Base-by-base conservation (phyloP, 2,329 filamentous ascomycete species). In the Aspergillus viridinutans region DNA sequence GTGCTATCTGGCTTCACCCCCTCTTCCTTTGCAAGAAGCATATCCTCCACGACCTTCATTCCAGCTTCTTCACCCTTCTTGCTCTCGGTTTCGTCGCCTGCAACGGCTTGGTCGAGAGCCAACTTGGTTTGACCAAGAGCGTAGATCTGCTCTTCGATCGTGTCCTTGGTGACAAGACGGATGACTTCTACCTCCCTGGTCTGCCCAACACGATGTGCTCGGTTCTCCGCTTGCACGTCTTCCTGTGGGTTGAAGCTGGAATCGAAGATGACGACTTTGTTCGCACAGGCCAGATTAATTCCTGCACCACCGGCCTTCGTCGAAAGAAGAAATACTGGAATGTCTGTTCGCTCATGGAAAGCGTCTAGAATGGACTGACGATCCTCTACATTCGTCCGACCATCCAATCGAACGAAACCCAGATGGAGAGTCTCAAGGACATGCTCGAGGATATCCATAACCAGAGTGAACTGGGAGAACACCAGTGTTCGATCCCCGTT, bases 261-360 rank as follows among this genome's bases (percentile, higher is more conserved):
- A 74, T 99, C 94, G 72, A 97, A 97, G 68, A 99, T 94, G 74
- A 99, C 85, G 65, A 99, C 93, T 76, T 97, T 97, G 79, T 97
- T 97, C 4, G 94, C 94, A 38, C 89, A 90, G 7, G 93, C 94
- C 54, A 99, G 78, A 74, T 99, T 99, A 78, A 99, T 95, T 43
- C 94, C 94, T 0, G 93, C 94, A n/a, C 94, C 94, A 53, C 94
- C 94, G 0, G 93, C 92, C 58, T 92, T 93, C 0, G 94, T 99
- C 1, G 90, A 94, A 5, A 99, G 83, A 62, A 99, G 83, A 74
- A 99, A 99, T 0, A 95, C 92, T 0, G 92, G 88, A 53, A 97
- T 96, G 2, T 83, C 80, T 0, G 82, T 76, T 68, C 96, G 84
- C 2, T 84, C 77, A 65, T 91, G 88, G 80, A 96, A 99, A 47